Percentiles rank a stretch among this genome's conserved stretches.
These are phyloP conservation scores for Agaricus subrufescens DNA, from an alignment of 768 basidiomycete species.

Conservation along the genomic window DNA sequence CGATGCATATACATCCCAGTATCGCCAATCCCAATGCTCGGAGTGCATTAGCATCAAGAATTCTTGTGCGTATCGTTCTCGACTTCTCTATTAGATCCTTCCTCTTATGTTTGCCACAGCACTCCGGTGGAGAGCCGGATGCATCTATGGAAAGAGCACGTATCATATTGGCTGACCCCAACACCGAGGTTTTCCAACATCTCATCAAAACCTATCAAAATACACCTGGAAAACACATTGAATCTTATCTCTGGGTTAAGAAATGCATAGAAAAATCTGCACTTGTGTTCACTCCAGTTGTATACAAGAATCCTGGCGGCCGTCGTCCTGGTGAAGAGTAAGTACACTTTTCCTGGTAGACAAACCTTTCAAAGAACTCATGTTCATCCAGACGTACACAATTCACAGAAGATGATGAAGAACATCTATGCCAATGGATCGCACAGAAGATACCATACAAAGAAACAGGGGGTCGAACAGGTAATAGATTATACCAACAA, in stretches of 20 bases:
- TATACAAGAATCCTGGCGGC: slow-evolving; percentile 83
- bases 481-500: slow-evolving; percentile 80
- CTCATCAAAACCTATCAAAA: slow-evolving; percentile 71
- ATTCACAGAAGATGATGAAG: slow-evolving; percentile 75
- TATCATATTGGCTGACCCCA: slow-evolving; percentile 77
- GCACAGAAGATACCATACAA: slow-evolving; percentile 82
- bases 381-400: slow-evolving; percentile 55
- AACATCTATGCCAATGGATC: slow-evolving; percentile 72
- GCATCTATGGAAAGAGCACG: slow-evolving; percentile 67
- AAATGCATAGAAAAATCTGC: slow-evolving; percentile 70
- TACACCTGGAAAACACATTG: slow-evolving; percentile 68
- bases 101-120: slow-evolving; percentile 34
- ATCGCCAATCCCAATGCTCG: slow-evolving; percentile 77
- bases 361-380: slow-evolving; percentile 1
- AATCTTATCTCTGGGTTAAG: slow-evolving; percentile 81
- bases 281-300: slow-evolving; percentile 65
- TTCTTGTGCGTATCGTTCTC: slow-evolving; percentile 44
- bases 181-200: slow-evolving; percentile 70
- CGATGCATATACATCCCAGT: slow-evolving; percentile 78
- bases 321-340: slow-evolving; percentile 80
- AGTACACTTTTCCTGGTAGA: slow-evolving; percentile 18
- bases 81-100: background rate
- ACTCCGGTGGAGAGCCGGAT: slow-evolving; percentile 76
- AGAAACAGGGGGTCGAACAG: slow-evolving; percentile 76
- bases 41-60: slow-evolving; percentile 59